Conservation (phyloP, 306 rosid species). For the Glycine latifolia region DNA sequence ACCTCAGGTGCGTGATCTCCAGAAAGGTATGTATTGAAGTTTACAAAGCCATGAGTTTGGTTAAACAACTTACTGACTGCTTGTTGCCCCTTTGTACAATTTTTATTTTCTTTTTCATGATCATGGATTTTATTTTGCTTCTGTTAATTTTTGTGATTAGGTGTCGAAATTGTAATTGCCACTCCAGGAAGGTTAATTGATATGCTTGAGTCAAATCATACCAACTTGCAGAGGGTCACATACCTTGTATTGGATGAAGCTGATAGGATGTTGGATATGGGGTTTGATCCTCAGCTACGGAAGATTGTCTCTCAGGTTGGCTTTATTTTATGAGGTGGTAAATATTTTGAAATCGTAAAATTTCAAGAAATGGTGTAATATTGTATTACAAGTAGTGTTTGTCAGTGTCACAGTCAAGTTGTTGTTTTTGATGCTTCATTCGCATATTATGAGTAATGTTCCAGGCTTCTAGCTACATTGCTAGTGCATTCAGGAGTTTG, state of each 20-base stretch:
- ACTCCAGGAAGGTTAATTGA: conserved; percentile 99
- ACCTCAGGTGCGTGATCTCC: conserved; percentile 99
- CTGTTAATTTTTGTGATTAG: conserved; percentile 55
- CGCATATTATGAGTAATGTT: not conserved
- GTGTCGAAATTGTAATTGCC: conserved; percentile 96
- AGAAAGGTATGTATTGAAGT: conserved; percentile 78
- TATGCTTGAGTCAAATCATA: conserved; percentile 97
- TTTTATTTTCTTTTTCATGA: conserved; percentile 13
- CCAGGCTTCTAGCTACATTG: too few relatives aligned
- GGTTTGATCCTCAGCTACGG: conserved; percentile 96
- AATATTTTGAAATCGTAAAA: conserved; percentile 35
- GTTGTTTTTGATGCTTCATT: conserved; percentile 19
- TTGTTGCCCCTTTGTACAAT: not conserved
- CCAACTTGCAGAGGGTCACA: conserved; percentile 95
- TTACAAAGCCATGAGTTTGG: conserved; percentile 38
- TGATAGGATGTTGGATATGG: conserved; percentile 99
- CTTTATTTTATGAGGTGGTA: conserved; percentile 25
- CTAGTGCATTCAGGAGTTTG: not conserved
- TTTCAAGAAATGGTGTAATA: not conserved
- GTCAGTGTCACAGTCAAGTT: conserved; percentile 16
- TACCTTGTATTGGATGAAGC: conserved; percentile 98
- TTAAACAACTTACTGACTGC: conserved; percentile 7
- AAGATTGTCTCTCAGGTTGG: conserved; percentile 93
- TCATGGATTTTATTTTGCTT: conserved; percentile 25
- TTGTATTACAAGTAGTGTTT: not conserved